Conservation (phyloP, 2,329 filamentous ascomycete species). For the Trichophaea hybrida region DNA sequence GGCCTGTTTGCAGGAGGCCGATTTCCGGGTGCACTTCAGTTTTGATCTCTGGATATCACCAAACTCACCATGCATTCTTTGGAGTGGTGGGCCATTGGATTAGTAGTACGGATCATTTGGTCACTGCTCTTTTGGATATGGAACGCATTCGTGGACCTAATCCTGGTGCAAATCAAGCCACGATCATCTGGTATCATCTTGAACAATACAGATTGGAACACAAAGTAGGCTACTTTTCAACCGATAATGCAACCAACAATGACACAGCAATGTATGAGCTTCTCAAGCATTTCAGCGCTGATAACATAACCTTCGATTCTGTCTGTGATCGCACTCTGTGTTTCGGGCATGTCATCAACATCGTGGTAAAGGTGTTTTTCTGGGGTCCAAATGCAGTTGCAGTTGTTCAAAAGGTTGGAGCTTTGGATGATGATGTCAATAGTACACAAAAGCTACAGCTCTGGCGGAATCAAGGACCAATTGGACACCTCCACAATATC, state of each 20-base stretch:
- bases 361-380: conserved; percentile 7
- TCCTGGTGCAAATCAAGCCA: conserved; percentile 2
- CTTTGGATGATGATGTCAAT: no score
- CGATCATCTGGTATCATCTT: background rate
- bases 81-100: conserved; percentile 11
- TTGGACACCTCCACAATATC: no score
- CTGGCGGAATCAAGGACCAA: no score
- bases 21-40: no score
- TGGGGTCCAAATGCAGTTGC: background rate
- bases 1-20: no score
- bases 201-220: background rate
- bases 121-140: background rate
- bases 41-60: no score
- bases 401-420: background rate
- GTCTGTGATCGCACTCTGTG: background rate
- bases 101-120: background rate
- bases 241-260: conserved; percentile 4
- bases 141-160: conserved; percentile 4
- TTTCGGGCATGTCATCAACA: conserved; percentile 9
- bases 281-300: background rate
- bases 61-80: conserved; percentile 12
- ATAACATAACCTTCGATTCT: background rate
- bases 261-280: background rate
- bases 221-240: background rate
- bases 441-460: no score